A percentile compares a stretch with the other conserved stretches of the same genome.
phyloP scores from a whole-genome alignment of 2,329 filamentous ascomycete genomes.

The Aspergillus novofumigatus region DNA sequence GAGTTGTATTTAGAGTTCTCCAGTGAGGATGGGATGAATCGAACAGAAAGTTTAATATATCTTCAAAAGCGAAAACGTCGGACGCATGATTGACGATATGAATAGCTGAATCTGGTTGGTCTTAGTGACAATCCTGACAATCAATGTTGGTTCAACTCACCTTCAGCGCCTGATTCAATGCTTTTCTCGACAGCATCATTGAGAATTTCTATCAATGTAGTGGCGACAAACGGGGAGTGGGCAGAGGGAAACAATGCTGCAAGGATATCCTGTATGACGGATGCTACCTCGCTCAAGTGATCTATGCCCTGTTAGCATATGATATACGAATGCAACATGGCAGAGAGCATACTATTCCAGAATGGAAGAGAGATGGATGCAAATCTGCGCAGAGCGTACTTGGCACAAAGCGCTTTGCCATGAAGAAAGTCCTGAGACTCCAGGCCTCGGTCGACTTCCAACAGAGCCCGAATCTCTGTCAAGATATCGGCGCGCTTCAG shows the following conservation, averaged over 20 bases:
- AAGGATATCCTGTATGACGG: slow-evolving; percentile 23
- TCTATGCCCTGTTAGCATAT: slow-evolving; percentile 20
- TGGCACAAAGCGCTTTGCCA: slow-evolving; percentile 37
- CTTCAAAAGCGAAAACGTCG: slow-evolving; percentile 24
- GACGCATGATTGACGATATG: slow-evolving; percentile 20
- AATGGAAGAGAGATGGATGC: slow-evolving; percentile 28
- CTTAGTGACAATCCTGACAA: slow-evolving; percentile 4
- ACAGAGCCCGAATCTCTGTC: slow-evolving; percentile 22
- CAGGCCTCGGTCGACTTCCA: slow-evolving; percentile 12
- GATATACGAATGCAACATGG: neutral
- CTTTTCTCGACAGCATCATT: slow-evolving; percentile 33
- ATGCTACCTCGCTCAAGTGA: slow-evolving; percentile 23
- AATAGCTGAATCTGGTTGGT: slow-evolving; percentile 13
- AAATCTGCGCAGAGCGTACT: slow-evolving; percentile 35
- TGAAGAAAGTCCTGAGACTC: slow-evolving; percentile 37
- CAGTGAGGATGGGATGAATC: slow-evolving; percentile 23
- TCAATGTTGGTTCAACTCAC: slow-evolving; percentile 14
- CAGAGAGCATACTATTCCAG: slow-evolving; percentile 29
- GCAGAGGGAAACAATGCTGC: slow-evolving; percentile 23
- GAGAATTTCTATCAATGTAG: slow-evolving; percentile 34
- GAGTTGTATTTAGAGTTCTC: slow-evolving; percentile 25
- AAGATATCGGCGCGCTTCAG: slow-evolving; percentile 31
- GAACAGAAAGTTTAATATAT: slow-evolving; percentile 23
- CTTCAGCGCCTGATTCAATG: slow-evolving; percentile 25
- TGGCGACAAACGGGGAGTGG: slow-evolving; percentile 33